phyloP scores from a whole-genome alignment of 768 basidiomycete species.

The Coprinopsis sp. region DNA sequence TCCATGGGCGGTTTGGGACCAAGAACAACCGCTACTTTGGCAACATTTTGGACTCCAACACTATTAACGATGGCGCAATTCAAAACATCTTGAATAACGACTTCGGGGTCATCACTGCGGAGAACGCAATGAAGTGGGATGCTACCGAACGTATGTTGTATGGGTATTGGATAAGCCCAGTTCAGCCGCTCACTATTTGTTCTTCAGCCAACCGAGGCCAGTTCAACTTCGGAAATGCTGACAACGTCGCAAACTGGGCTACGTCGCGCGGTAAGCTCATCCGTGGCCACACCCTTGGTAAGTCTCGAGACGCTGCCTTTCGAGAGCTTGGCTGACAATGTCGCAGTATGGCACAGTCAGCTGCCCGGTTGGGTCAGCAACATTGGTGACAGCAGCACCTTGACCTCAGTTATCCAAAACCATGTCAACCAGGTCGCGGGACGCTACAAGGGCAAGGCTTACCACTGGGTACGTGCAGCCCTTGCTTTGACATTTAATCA shows the following conservation, averaged over 20 bases:
- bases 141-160: conserved; percentile 30
- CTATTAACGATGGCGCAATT: conserved; percentile 28
- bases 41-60: conserved; percentile 18
- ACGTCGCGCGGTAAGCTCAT: conserved; percentile 34
- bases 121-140: conserved; percentile 35
- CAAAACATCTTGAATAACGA: conserved; percentile 28
- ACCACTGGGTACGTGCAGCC: no score
- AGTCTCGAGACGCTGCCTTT: neutral
- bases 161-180: neutral
- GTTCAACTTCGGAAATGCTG: conserved; percentile 32
- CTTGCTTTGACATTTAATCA: no score
- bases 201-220: conserved; percentile 23
- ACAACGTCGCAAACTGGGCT: conserved; percentile 39
- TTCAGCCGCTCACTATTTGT: neutral
- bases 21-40: conserved; percentile 33
- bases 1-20: conserved; percentile 22
- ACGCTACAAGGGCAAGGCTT: conserved; percentile 34
- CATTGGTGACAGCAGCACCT: conserved; percentile 24
- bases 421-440: conserved; percentile 35
- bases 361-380: conserved; percentile 29
- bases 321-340: neutral
- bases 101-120: conserved; percentile 38
- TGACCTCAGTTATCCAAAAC: conserved; percentile 31
- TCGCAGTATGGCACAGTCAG: conserved; percentile 24
- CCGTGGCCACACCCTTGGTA: conserved; percentile 38